These are phyloP conservation scores for Starmerella roubikii DNA, from an alignment of 805 yeast genomes.

Conservation along the genomic window DNA sequence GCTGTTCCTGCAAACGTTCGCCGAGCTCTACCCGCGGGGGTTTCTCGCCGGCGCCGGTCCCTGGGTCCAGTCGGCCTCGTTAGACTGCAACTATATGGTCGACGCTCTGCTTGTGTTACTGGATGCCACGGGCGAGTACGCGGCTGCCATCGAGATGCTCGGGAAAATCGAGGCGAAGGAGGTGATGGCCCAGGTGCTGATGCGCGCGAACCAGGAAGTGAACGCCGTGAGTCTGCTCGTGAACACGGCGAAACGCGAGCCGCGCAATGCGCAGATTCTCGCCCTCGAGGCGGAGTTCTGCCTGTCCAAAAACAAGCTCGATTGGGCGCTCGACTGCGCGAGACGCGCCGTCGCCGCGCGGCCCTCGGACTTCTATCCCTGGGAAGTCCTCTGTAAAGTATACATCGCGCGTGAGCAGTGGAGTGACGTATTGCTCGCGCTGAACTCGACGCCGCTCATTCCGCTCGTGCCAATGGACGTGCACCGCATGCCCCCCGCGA, in stretches of 20 bases:
- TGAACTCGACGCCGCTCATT: conserved; percentile 67
- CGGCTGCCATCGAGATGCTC: conserved; percentile 47
- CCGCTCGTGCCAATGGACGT: conserved; percentile 35
- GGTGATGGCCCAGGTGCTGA: conserved; percentile 33
- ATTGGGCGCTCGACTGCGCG: conserved; percentile 47
- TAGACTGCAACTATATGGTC: conserved; percentile 52
- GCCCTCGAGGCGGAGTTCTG: conserved; percentile 53
- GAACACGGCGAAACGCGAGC: conserved; percentile 28
- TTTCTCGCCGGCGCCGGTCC: conserved; percentile 51
- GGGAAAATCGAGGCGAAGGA: conserved; percentile 39
- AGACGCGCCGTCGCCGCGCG: conserved; percentile 46
- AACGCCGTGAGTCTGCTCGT: conserved; percentile 36
- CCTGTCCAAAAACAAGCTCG: conserved; percentile 38
- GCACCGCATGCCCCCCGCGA: conserved; percentile 33
- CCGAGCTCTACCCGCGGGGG: conserved; percentile 51
- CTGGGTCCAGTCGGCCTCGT: conserved; percentile 55
- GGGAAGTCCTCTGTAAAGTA: conserved; percentile 52
- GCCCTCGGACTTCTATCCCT: conserved; percentile 64
- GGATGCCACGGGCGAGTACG: conserved; percentile 50
- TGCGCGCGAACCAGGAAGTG: conserved; percentile 33
- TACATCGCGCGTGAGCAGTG: conserved; percentile 45
- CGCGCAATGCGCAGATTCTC: conserved; percentile 47
- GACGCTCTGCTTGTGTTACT: conserved; percentile 58
- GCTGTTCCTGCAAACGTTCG: conserved; percentile 51
- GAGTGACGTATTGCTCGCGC: conserved; percentile 46